Base-by-base conservation (phyloP, 495 filamentous ascomycete species). In the Tuber borchii region DNA sequence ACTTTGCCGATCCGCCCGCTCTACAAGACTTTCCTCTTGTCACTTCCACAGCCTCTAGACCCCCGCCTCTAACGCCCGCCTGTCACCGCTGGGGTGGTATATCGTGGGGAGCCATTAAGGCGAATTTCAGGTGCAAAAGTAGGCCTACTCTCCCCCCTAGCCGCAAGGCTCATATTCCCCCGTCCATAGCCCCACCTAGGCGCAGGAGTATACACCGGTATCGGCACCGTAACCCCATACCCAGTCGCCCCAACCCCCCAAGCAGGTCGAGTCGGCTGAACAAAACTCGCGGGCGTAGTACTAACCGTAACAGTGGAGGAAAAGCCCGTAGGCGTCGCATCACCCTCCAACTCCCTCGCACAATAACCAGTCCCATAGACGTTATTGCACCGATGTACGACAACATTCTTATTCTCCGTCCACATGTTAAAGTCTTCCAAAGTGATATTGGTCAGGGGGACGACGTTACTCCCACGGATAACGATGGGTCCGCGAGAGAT, bases 341-440 rank as follows among this genome's bases (percentile, higher is more conserved):
- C 81, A 6, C 39, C 51, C 6, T 9, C 71, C 9, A 75, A 42
- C 43, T 56, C 73, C 22, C 48, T 31, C 14, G 71, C 80, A 75
- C 88, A 88, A 68, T 84, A 86, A 4, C 87, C 87, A 1, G 82
- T 82, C 22, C 87, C 87, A 68, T 87, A 89, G 39, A 86, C 87
- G 71, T 84, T 88, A 71, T 86, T 83, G 80, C 87, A 89, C 26
- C 77, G 75, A 77, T 88, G 86, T 69, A 80, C 83, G 72, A 88
- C 84, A 22, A 74, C 82, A 31, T 81, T 79, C 17, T 87, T 87
- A 8, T 82, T 78, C 71, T 89, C 87, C 14, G 89, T 90, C 89
- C 88, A 90, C 85, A 91, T 88, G n/a, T 83, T 80, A 71, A 90
- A 87, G 76, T 89, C 86, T 22, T 83, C 78, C 72, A 90, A 85